Base-by-base conservation (phyloP, 192 early-diverging fungal species). In the Mortierella alpina region DNA sequence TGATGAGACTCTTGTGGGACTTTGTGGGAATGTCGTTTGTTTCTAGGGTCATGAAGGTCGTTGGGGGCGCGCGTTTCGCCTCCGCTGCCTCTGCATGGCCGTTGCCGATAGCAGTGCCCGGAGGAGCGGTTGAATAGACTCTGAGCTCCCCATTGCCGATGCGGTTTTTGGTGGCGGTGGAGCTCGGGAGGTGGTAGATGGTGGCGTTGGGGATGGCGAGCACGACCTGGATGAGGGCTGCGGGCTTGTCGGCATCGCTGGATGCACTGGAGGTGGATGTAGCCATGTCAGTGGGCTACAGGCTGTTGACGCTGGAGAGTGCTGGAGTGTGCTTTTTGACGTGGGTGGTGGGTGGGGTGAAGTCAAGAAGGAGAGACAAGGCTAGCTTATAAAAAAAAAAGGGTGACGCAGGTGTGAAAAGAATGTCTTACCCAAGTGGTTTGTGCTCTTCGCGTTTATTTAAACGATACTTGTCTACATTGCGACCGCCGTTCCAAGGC, bases 41-140 rank as follows among this genome's bases (percentile, higher is more conserved):
- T 56, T 80, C 77, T 14, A 80, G 57, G 0, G 70, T 80, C 70
- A 80, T 66, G 42, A 80, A 80, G 0, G 77, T 80, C 0, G 70
- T 64, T 22, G 52, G 44, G 12, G 72, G 64, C 47, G 63, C 68
- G 8, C 22, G 20, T 0, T 46, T 23, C 5, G 18, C 48, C 10
- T 61, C 49, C 0, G 14, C 10, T 14, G 31, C 50, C 11, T 39
- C 46, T 6, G 48, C 1, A 31, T 31, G 7, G 41, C 11, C 2
- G 59, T 41, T 13, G 44, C 8, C 9, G 49, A 13, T 11, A 52
- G 45, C 22, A 1, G 42, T 4, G 7, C 69, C 64, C 11, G 50
- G 45, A 5, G 59, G 59, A 12, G 41, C 52, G 11, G 77, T 57
- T 2, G 77, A 72, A 51, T 80, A 80, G 46, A 80, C 46, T 1